Evolutionary conservation across 108 stramenopile species (phyloP), one percentile per base, ranked within the genome.

Genomic region (Tribonema minus): DNA sequence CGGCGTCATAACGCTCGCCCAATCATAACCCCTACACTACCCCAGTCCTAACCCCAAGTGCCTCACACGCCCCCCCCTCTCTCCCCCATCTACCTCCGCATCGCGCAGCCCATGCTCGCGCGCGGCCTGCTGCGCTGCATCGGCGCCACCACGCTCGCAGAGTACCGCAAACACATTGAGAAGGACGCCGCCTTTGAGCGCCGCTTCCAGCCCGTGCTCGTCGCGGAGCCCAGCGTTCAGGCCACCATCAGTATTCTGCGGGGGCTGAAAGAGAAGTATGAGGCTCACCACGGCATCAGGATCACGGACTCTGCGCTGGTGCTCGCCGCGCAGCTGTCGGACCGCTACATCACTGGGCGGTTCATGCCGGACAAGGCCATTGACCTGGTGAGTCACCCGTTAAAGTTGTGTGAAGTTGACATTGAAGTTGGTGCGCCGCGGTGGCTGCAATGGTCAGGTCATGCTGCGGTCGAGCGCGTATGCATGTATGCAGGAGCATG

Each of bases 341-440:
- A 97, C 82, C 86, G 94, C 26, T 97, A 97, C 85, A 92, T 97
- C 61, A 89, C 90, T 23, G 84, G 88, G 23, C 88, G 96, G n/a
- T 94, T 92, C 81, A 70, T 91, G 2, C 96, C 96, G 0, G 96
- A 96, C 74, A 94, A 94, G 82, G 93, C 94, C 38, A 95, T 98
- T 63, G 96, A 97, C 86, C 80, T 96, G 65, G 54, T 96, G 58
- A 93, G 20, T 54, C n/a, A n/a, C n/a, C n/a, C n/a, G n/a, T n/a
- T n/a, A n/a, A n/a, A n/a, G n/a, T n/a, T n/a, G n/a, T n/a, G n/a
- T n/a, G n/a, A n/a, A n/a, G n/a, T n/a, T n/a, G n/a, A n/a, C n/a
- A n/a, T n/a, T n/a, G n/a, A n/a, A n/a, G n/a, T n/a, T n/a, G n/a
- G n/a, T n/a, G n/a, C n/a, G 46, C 9, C 9, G 46, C 46, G 20